Evolutionary conservation across 768 basidiomycete species (phyloP).

Genomic region (Tulasnella sp.): DNA sequence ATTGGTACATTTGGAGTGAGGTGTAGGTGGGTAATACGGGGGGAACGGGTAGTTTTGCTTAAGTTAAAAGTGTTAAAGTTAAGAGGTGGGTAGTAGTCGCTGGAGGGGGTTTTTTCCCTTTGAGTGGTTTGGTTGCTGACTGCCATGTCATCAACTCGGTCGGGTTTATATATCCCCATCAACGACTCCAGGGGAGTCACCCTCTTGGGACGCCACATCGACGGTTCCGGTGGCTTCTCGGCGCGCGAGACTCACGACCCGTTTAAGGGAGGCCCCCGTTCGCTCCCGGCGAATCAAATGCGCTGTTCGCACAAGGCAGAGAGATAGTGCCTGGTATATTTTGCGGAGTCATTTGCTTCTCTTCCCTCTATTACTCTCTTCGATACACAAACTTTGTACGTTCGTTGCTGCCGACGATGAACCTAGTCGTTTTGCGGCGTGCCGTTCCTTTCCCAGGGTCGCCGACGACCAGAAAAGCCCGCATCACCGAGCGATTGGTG

Average conservation of each 20-base stretch:
- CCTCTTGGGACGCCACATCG: background rate
- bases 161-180: background rate
- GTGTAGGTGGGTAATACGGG: background rate
- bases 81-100: background rate
- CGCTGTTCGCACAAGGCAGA: background rate
- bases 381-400: background rate
- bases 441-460: background rate
- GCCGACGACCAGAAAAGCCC: background rate
- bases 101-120: background rate
- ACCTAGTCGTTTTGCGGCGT: background rate
- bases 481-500: background rate
- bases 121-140: background rate
- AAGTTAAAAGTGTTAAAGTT: background rate
- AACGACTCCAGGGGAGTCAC: slow-evolving; percentile 1
- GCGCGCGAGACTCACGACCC: background rate
- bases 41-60: background rate
- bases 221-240: slow-evolving; percentile 11
- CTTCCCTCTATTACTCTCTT: slow-evolving; percentile 10
- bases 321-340: slow-evolving; percentile 10
- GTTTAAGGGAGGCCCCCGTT: background rate
- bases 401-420: background rate
- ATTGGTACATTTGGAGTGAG: background rate
- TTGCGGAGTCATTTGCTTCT: slow-evolving; percentile 9
- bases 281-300: background rate
- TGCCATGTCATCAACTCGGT: background rate